A percentile compares a stretch with the other conserved stretches of the same genome.
phyloP scores from a whole-genome alignment of 148 eudicot species.

The Amaranthus cruentus region DNA sequence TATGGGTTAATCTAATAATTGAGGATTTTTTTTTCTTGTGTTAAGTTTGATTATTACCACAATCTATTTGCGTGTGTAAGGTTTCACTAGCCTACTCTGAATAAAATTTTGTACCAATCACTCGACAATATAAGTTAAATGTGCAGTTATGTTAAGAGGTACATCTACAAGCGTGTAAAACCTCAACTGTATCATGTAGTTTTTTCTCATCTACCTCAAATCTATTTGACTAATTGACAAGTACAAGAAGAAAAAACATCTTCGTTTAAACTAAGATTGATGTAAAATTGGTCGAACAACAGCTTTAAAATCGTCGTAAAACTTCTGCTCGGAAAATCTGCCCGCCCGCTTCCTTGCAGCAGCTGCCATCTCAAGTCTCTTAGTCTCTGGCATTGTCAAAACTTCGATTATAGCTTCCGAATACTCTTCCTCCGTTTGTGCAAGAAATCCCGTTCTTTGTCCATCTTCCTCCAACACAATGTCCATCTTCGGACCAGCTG shows the following conservation, averaged over 20 bases:
- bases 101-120: too few relatives aligned
- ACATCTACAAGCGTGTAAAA: too few relatives aligned
- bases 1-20: too few relatives aligned
- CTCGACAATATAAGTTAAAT: too few relatives aligned
- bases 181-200: too few relatives aligned
- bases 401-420: constrained; percentile 64
- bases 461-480: constrained; percentile 85
- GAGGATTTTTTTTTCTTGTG: too few relatives aligned
- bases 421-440: constrained; percentile 60
- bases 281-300: constrained; percentile 48
- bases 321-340: constrained; percentile 70
- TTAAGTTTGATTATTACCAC: too few relatives aligned
- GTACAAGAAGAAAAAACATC: not conserved
- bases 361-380: constrained; percentile 66
- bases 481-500: constrained; percentile 99
- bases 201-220: too few relatives aligned
- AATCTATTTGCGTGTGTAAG: too few relatives aligned
- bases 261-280: constrained; percentile 10
- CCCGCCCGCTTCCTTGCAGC: constrained; percentile 86
- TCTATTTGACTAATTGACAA: too few relatives aligned
- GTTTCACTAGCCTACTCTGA: too few relatives aligned
- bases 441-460: constrained; percentile 68
- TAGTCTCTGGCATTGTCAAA: constrained; percentile 51
- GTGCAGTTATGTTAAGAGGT: too few relatives aligned
- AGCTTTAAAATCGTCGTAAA: constrained; percentile 72